phyloP scores from a whole-genome alignment of 78 protist species.

The Planoprotostelium fungivorum region DNA sequence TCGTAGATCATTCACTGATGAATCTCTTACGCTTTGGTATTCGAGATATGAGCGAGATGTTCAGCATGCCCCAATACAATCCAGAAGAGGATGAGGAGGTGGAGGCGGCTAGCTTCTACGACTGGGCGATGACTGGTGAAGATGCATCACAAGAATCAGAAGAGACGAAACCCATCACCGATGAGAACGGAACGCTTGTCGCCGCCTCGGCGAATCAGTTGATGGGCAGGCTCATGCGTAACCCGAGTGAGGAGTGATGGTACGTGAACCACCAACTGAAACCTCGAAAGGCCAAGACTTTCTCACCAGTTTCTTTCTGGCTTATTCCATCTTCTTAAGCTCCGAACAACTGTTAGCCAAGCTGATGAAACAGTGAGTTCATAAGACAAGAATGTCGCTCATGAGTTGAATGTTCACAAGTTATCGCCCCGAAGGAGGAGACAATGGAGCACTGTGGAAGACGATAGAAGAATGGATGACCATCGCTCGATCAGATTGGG shows the following conservation, averaged over 20 bases:
- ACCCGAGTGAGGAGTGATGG: conserved; percentile 5
- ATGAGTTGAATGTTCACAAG: background rate
- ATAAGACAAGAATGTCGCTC: background rate
- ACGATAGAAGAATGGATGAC: background rate
- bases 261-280: background rate
- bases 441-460: background rate
- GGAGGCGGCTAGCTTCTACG: conserved; percentile 36
- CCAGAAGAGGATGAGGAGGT: conserved; percentile 40
- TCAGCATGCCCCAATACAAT: conserved; percentile 9
- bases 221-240: conserved; percentile 27
- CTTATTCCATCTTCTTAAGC: conserved; percentile 48
- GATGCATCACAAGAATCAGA: background rate
- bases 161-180: background rate
- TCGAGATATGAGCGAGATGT: conserved; percentile 29
- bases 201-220: conserved; percentile 33
- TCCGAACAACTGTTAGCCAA: conserved; percentile 52
- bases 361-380: conserved; percentile 10
- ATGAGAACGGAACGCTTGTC: conserved; percentile 27
- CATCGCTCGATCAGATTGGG: background rate
- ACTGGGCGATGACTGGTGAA: conserved; percentile 1
- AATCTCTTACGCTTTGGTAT: conserved; percentile 26
- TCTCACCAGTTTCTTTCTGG: conserved; percentile 44
- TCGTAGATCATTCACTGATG: conserved; percentile 22
- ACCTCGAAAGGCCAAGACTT: conserved; percentile 4
- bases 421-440: background rate